Percentiles rank a stretch among this genome's conserved stretches.
Evolutionary conservation across 192 early-diverging fungal genomes (phyloP).

Genomic region (Coemansia sp.): DNA sequence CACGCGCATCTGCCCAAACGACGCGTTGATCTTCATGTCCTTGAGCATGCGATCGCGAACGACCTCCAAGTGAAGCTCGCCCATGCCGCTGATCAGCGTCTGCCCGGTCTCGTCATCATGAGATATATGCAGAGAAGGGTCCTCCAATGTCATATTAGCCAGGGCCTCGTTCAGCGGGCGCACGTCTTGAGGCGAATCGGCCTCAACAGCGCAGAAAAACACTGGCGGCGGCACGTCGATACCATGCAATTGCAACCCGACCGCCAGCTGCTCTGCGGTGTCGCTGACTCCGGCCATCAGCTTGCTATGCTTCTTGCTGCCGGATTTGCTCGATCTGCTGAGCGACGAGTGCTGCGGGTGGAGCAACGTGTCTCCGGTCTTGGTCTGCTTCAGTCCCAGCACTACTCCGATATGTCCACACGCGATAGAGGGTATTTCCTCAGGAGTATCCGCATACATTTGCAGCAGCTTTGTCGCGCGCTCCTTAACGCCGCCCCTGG

Average conservation of each 20-base stretch:
- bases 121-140: constrained; percentile 78
- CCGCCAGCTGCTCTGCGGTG: constrained; percentile 11
- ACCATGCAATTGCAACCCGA: constrained; percentile 63
- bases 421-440: constrained; percentile 72
- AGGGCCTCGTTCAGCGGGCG: constrained; percentile 72
- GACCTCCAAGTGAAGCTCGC: constrained; percentile 93
- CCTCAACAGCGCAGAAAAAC: constrained; percentile 78
- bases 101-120: constrained; percentile 87
- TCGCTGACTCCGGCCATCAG: constrained; percentile 11
- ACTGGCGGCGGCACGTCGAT: constrained; percentile 86
- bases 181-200: constrained; percentile 77
- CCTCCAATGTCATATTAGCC: constrained; percentile 75
- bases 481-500: constrained; percentile 67
- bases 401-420: constrained; percentile 87
- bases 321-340: background rate
- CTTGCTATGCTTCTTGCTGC: constrained; percentile 8
- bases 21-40: constrained; percentile 74
- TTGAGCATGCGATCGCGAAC: constrained; percentile 81
- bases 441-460: constrained; percentile 89
- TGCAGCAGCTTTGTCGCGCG: constrained; percentile 80
- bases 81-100: constrained; percentile 87
- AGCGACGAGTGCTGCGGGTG: constrained; percentile 57
- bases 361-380: constrained; percentile 85
- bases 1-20: constrained; percentile 85
- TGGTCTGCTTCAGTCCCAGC: constrained; percentile 78